Conservation (phyloP, 192 early-diverging fungal genomes). For the Backusella parvicylindrica region DNA sequence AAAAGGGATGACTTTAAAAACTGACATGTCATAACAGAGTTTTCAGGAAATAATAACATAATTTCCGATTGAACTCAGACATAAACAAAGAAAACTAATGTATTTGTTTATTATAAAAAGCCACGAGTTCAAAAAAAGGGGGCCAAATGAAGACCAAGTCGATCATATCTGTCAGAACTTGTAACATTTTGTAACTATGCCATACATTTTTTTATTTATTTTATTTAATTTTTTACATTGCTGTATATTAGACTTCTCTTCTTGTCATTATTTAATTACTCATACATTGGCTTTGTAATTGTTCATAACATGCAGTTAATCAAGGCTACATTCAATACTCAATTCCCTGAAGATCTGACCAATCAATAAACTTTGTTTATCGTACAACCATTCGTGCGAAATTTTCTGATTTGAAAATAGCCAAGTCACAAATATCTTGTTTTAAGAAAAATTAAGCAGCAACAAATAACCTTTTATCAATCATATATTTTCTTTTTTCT, state of each 20-base stretch:
- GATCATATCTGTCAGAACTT: not conserved
- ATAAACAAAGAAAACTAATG: not conserved
- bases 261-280: no score
- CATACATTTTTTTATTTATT: no score
- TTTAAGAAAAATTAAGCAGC: not conserved
- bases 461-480: not conserved
- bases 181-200: no score
- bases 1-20: not conserved
- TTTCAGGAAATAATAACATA: not conserved
- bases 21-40: not conserved
- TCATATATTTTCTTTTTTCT: not conserved
- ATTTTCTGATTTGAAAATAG: not conserved
- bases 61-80: not conserved
- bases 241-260: no score
- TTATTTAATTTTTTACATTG: no score
- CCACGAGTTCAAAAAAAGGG: not conserved
- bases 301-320: no score
- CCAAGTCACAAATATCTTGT: not conserved
- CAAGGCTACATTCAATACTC: no score
- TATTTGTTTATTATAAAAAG: not conserved
- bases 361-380: not conserved
- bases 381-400: not conserved
- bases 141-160: not conserved
- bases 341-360: not conserved
- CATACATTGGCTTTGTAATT: no score